Base-by-base conservation (phyloP, 495 filamentous ascomycete genomes). In the Glarea lozoyensis region DNA sequence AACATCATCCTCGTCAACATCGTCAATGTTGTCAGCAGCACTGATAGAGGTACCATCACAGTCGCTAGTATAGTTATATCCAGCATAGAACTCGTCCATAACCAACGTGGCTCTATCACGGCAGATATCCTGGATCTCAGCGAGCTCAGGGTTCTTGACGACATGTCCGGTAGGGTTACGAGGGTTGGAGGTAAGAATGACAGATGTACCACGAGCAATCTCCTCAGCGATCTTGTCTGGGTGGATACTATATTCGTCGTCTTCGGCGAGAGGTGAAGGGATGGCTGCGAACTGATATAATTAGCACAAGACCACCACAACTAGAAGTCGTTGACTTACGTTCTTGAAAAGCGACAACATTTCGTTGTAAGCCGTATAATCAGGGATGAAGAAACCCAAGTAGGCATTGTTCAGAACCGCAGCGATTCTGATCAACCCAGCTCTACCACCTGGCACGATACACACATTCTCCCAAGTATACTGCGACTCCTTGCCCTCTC, bases 391-490 rank as follows among this genome's bases (percentile, higher is more conserved):
- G 70, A 89, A 93, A 20, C 81, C 85, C 38, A 94, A 72, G 54
- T 94, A 94, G 40, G 88, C 81, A 56, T 94, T 94, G 51, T 88
- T 88, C 52, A 97, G 61, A 10, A 97, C 90, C 17, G 90, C 90
- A 2, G 90, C 88, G 63, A 96, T 94, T 36, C 90, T 76, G 49
- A 96, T 94, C 66, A 97, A 67, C 18, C 90, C 90, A 12, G 90
- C 89, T 48, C 90, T 73, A 19, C 90, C 90, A 61, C 90, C 90
- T 30, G 90, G 90, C 3, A 97, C 90, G 57, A 97, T 93, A 62
- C 85, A 88, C n/a, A 96, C 90, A 64, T 97, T 96, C 67, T 96
- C 90, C 82, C 87, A 94, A n/a, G 83, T 88, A 59, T 97, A 96
- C 62, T 94, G 71, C 59, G 83, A 89, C n/a, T 72, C 67, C 65